Base-by-base conservation (phyloP, 2,329 filamentous ascomycete genomes). In the Aspergillus sp. region DNA sequence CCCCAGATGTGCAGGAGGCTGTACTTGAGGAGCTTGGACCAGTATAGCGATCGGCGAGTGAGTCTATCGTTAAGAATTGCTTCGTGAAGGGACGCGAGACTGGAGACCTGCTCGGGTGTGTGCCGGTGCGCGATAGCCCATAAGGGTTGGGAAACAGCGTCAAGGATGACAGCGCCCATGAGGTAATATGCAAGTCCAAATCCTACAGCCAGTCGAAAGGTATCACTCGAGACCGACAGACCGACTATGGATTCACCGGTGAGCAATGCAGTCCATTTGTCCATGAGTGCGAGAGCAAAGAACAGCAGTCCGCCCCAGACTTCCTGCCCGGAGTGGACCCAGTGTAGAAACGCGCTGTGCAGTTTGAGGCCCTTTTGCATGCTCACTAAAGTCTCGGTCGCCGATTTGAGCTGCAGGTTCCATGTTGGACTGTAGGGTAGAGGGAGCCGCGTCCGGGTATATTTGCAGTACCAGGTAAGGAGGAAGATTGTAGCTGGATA, bases 171-270 rank as follows among this genome's bases (percentile, higher is more conserved):
- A 15, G 82, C 82, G 23, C 82, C 81, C 17, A 84, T 74, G n/a
- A 84, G 73, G 62, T 84, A 85, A 66, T 84, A 85, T 0, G 78
- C 79, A 21, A 85, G 72, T 8, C 80, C 79, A 60, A 84, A 83
- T 1, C 82, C 82, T 15, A 83, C 77, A 40, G 79, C 74, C 49
- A 80, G 67, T 6, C 79, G 75, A 52, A 75, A 75, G 1, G 73
- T 67, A 7, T 74, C 69, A 47, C 73, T 74, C 33, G 69, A 54
- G 3, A 68, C 64, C 2, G 69, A 69, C 14, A 82, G 65, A 55
- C 78, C 79, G 11, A 79, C 65, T 0, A 78, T 62, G 7, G 72
- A 66, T 23, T 71, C 72, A 6, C 80, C 80, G 51, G 76, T 75
- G n/a, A 83, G 64, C 5, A 84, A 62, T 19, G 76, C 73, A 3